Percentiles rank a stretch among this genome's conserved stretches.
Conservation (phyloP, 1,284 basidiomycete species). For the Vanrija sp. region DNA sequence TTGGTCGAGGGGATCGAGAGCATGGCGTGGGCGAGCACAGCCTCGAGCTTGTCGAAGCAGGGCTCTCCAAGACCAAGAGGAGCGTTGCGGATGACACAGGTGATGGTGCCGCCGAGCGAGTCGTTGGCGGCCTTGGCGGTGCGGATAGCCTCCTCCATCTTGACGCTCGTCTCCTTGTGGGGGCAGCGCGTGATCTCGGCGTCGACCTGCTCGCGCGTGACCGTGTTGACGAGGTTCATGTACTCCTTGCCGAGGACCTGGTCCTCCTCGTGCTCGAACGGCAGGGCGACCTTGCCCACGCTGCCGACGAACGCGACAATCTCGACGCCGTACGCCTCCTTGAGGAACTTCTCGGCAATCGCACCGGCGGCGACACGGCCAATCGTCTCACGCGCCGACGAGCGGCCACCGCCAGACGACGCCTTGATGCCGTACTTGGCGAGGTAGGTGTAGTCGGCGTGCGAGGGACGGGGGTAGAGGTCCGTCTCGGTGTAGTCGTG, state of each 20-base stretch:
- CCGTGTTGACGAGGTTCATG: slow-evolving; percentile 68
- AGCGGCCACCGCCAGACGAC: slow-evolving; percentile 90
- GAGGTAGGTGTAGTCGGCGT: slow-evolving; percentile 98
- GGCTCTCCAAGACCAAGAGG: slow-evolving; percentile 94
- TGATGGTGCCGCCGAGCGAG: slow-evolving; percentile 95
- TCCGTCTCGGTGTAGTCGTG: slow-evolving; percentile 99
- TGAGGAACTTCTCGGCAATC: slow-evolving; percentile 95
- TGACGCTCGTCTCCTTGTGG: slow-evolving; percentile 76
- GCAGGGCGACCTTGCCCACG: slow-evolving; percentile 85
- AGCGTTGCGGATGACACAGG: slow-evolving; percentile 87
- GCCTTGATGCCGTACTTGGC: slow-evolving; percentile 98
- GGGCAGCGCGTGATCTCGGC: slow-evolving; percentile 85
- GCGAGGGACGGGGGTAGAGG: slow-evolving; percentile 91
- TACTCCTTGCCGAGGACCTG: slow-evolving; percentile 83
- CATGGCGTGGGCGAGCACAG: slow-evolving; percentile 95
- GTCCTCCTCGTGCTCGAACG: slow-evolving; percentile 61
- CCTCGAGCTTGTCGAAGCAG: slow-evolving; percentile 98
- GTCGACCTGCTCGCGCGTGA: slow-evolving; percentile 87
- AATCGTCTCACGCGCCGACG: slow-evolving; percentile 93
- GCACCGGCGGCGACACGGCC: slow-evolving; percentile 97
- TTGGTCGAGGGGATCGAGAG: slow-evolving; percentile 98
- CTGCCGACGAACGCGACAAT: slow-evolving; percentile 96
- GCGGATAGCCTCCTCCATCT: slow-evolving; percentile 90
- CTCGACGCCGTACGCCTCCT: slow-evolving; percentile 80
- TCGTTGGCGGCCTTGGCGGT: slow-evolving; percentile 86